These are phyloP conservation scores for Gentiana macrophylla DNA, from an alignment of 257 asterid species.

Conservation along the genomic window DNA sequence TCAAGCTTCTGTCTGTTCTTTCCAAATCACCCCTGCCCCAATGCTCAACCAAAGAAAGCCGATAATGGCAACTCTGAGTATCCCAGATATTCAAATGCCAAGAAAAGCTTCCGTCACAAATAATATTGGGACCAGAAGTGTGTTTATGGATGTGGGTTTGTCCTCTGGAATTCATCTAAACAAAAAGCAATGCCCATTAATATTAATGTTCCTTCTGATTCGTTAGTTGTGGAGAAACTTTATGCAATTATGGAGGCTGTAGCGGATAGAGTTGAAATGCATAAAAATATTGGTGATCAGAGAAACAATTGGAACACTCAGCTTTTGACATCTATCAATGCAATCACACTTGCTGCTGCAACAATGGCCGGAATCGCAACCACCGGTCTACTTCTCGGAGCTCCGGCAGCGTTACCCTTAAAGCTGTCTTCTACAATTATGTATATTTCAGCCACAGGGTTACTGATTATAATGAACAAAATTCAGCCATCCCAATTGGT, in stretches of 20 bases:
- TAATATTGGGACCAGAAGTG: neutral
- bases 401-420: slow-evolving; percentile 5
- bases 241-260: slow-evolving; percentile 44
- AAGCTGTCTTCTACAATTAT: slow-evolving; percentile 18
- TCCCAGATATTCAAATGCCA: neutral
- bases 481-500: slow-evolving; percentile 75
- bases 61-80: slow-evolving; percentile 5
- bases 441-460: slow-evolving; percentile 30
- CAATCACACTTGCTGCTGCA: slow-evolving; percentile 36
- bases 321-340: slow-evolving; percentile 37
- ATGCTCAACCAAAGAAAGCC: neutral
- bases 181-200: neutral
- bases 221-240: slow-evolving; percentile 26
- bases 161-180: neutral
- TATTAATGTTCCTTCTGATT: slow-evolving; percentile 10
- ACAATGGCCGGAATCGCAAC: slow-evolving; percentile 19
- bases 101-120: slow-evolving; percentile 4
- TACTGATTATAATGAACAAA: slow-evolving; percentile 22
- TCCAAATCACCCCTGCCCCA: neutral
- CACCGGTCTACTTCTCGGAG: slow-evolving; percentile 12
- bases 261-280: slow-evolving; percentile 58
- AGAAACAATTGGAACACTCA: slow-evolving; percentile 44
- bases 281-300: slow-evolving; percentile 43
- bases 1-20: slow-evolving; percentile 5
- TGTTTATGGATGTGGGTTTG: neutral